Evolutionary conservation across 225 moss, liverwort and hornwort genomes (phyloP), one percentile per base, ranked within the genome.

Genomic region (Bryoerythrophyllum caledonicum): DNA sequence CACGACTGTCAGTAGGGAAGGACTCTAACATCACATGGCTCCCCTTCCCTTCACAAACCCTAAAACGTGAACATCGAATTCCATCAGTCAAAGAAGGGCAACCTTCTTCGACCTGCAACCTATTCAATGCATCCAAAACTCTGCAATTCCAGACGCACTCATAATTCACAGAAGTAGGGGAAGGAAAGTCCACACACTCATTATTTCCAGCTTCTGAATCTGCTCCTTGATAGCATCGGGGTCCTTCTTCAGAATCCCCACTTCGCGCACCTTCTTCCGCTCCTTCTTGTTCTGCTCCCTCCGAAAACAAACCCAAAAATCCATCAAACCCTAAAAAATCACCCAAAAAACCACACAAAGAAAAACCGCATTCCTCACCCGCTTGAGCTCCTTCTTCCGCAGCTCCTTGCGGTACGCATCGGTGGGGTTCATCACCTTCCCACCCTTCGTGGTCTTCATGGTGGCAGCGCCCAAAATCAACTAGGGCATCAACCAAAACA

Each of bases 321-420:
- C 7, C 64, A 6, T 62, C 49, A 65, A 72, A 58, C 44, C 28
- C 32, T 23, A n/a, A 8, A 52, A 23, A 54, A 38, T 38, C 23
- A 54, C 54, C 20, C n/a, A 53, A 55, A 54, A 55, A n/a, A 7
- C 7, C 20, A 53, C n/a, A 53, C 0, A 7, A 53, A 21, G 7
- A 53, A 51, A 53, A 8, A 76, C n/a, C 37, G 1, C 40, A 8
- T 7, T 25, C 2, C 43, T 80, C 85, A 97, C 97, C 99, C 99
- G 90, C 88, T 99, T 99, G 61, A 99, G 91, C 85, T 99, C 99
- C 90, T 99, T 99, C 88, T 99, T 99, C 43, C 99, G 95, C 44
- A 99, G 99, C 90, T 99, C 99, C 89, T 99, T 99, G 72, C 99
- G 95, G 59, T 99, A 99, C 9, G 99, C 99, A 85, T 99, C 99